Base-by-base conservation (phyloP, 495 filamentous ascomycete species). In the Hypoxylon cercidicola region DNA sequence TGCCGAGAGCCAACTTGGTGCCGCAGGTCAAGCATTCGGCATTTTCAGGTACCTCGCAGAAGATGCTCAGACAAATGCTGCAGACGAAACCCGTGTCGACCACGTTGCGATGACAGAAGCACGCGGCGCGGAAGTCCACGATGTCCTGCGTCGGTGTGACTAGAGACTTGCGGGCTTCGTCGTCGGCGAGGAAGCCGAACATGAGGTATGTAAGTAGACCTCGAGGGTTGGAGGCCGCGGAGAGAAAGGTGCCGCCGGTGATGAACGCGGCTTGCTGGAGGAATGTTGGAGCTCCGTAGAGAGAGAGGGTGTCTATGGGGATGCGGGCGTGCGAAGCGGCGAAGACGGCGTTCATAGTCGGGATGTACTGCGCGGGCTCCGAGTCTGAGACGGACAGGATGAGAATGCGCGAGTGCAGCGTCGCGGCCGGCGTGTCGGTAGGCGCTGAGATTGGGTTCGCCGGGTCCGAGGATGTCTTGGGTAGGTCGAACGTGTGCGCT, bases 281-380 rank as follows among this genome's bases (percentile, higher is more conserved):
- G 72, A 99, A 97, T n/a, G 95, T 92, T 6, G 80, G 74, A 4
- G 89, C 89, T 6, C 92, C 93, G 41, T 90, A 85, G 9, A 99
- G 82, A 56, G 96, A 89, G 56, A 92, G 85, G 28, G 97, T 90
- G 74, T 97, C 94, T 73, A 99, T 91, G 12, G 95, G 90, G 60
- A 98, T 91, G 62, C 82, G 83, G 49, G 92, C 80, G 52, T 93
- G 89, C 66, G 91, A 92, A 60, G 93, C 93, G 9, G 95, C 96
- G 76, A 99, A 99, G 39, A 97, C 96, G 64, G 87, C 84, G 79
- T 98, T 99, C 93, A 98, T 99, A 46, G 97, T 90, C 1, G 94
- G 91, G 55, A 98, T 97, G 78, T 99, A 99, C 74, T 97, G 93
- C 28, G 89, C 85, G 0, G 94, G 88, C 4, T 93, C 83, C 77